Evolutionary conservation across 352 stramenopile genomes (phyloP), one percentile per base, ranked within the genome.

Genomic region (Globisporangium nagaii): DNA sequence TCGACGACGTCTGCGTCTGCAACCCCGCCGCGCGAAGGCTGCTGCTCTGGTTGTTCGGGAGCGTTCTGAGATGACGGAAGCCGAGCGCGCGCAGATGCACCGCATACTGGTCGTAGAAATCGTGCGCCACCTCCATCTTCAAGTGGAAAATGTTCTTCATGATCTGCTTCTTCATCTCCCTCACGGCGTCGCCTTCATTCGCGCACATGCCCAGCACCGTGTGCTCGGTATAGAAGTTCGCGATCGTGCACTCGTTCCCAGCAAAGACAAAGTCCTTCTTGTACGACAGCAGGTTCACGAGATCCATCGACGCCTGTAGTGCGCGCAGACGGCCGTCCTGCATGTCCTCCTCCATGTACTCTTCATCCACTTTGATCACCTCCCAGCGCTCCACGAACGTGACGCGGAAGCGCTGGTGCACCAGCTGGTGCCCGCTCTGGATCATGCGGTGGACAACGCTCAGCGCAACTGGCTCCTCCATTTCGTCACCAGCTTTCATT

Each of bases 211-310:
- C 76, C 12, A 82, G 54, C 6, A 93, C 66, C 9, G 83, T 90
- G 50, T 91, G 73, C 40, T 95, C 79, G 0, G 76, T 84, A 37
- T 93, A 79, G 4, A 95, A 58, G 32, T 88, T 89, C 2, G 83
- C 81, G 22, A 95, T 73, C 8, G 68, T 67, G 34, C 72, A 73
- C 43, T 89, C 81, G 8, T 91, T 79, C 27, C 71, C 71, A 36
- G 67, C 52, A 39, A 95, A 93, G 17, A 95, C 82, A 69, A 95
- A 90, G 43, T 89, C 70, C 28, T 86, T 73, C 63, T 95, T 91
- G 73, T 93, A 95, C 46, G 79, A 88, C 5, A 95, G 57, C 27
- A 95, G 58, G 27, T 93, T 88, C 25, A 93, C 70, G 35, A 95
- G 56, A 62, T 93, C 76, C 83, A 93, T 89, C 34, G 80, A 88